These are phyloP conservation scores for Sporothrix protearum DNA, from an alignment of 2,329 filamentous ascomycete species.

Conservation along the genomic window DNA sequence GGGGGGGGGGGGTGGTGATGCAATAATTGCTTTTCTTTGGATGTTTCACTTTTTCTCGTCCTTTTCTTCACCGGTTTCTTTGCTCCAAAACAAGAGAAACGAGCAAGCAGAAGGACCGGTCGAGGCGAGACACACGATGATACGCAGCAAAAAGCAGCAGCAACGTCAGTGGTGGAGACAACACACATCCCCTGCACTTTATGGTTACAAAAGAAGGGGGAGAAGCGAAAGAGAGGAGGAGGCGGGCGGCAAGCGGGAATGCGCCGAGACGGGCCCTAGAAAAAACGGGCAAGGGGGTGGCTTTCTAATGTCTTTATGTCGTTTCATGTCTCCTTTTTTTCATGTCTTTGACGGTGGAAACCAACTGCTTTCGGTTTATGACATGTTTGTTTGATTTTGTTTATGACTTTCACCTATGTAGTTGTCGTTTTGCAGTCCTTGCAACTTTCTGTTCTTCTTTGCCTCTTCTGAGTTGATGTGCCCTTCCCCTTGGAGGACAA, in stretches of 20 bases:
- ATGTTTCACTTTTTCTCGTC: not conserved
- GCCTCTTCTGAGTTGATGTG: not conserved
- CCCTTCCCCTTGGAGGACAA: not conserved
- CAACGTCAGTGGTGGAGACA: constrained; percentile 1
- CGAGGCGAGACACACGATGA: not conserved
- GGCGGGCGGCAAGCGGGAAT: not conserved
- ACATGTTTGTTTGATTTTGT: not conserved
- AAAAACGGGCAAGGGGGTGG: constrained; percentile 1
- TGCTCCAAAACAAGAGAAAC: not conserved
- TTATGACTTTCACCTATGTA: not conserved
- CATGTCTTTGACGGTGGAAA: not conserved
- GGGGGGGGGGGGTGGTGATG: not conserved
- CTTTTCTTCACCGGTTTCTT: not conserved
- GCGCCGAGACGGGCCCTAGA: not conserved
- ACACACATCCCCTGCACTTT: not conserved
- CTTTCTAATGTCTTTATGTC: constrained; percentile 4
- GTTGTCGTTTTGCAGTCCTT: not conserved
- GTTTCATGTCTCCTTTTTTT: not conserved
- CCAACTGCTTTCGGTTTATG: not conserved
- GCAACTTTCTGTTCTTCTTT: not conserved
- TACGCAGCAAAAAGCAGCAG: not conserved
- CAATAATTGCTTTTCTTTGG: not conserved
- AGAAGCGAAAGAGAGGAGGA: not conserved
- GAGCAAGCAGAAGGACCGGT: not conserved
- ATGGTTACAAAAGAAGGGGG: not conserved